Evolutionary conservation across 768 basidiomycete genomes (phyloP).

Genomic region (Boletus reticuloceps): DNA sequence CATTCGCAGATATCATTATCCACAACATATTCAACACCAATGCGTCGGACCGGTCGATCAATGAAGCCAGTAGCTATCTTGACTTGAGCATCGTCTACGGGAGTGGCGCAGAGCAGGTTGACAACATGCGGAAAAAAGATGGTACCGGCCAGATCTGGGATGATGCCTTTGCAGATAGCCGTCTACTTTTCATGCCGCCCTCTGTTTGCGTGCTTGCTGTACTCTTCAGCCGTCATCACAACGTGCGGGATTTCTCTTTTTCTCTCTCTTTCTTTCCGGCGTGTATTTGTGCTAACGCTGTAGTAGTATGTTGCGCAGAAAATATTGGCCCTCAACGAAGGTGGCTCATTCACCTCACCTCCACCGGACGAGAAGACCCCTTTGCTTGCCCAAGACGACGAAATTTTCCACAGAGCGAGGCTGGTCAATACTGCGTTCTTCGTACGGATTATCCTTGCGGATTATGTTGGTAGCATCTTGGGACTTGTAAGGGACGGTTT

Average conservation of each 20-base stretch:
- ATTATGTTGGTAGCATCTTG: conserved; percentile 75
- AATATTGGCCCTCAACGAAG: conserved; percentile 68
- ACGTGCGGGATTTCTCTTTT: conserved; percentile 40
- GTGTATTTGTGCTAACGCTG: conserved; percentile 5
- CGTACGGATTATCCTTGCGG: conserved; percentile 64
- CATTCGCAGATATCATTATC: conserved; percentile 75
- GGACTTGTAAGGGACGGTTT: conserved; percentile 62
- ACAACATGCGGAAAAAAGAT: conserved; percentile 56
- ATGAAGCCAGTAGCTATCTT: conserved; percentile 69
- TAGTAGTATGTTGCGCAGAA: conserved; percentile 66
- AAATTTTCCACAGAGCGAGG: conserved; percentile 71
- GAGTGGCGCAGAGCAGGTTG: conserved; percentile 43
- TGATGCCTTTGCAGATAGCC: conserved; percentile 67
- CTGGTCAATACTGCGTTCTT: conserved; percentile 73
- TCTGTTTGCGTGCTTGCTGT: conserved; percentile 65
- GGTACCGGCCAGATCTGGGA: conserved; percentile 66
- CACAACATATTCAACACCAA: conserved; percentile 69
- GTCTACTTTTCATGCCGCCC: conserved; percentile 72
- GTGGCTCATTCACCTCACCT: conserved; percentile 38
- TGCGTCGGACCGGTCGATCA: conserved; percentile 47
- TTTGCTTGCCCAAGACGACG: conserved; percentile 59
- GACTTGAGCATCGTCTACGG: conserved; percentile 79
- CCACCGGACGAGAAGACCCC: conserved; percentile 15
- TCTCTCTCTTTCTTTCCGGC: background rate
- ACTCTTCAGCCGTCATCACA: conserved; percentile 71